Evolutionary conservation across 768 basidiomycete species (phyloP).

Genomic region (Boletellus ananas): DNA sequence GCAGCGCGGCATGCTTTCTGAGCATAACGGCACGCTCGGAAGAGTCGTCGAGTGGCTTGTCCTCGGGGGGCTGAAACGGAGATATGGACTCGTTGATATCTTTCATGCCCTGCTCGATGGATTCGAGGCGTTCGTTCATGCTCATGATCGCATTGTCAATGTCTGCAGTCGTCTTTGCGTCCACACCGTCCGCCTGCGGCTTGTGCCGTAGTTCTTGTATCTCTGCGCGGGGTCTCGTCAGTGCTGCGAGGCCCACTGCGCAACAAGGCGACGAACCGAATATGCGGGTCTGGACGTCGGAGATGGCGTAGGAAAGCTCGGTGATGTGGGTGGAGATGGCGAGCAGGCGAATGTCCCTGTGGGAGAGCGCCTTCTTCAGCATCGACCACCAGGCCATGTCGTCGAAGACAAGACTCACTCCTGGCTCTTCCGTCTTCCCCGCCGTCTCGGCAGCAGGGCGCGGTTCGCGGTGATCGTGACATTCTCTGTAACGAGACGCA

Average conservation of each 20-base stretch:
- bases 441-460: conserved; percentile 38
- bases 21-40: conserved; percentile 43
- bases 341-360: conserved; percentile 70
- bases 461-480: conserved; percentile 62
- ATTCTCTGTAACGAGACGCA: conserved; percentile 51
- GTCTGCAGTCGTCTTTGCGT: conserved; percentile 56
- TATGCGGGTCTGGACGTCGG: conserved; percentile 88
- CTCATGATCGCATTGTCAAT: conserved; percentile 81
- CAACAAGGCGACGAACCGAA: conserved; percentile 53
- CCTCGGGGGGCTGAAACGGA: conserved; percentile 48
- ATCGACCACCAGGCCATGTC: conserved; percentile 25
- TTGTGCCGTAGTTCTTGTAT: conserved; percentile 92
- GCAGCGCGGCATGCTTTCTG: conserved; percentile 70
- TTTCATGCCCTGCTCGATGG: conserved; percentile 69
- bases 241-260: neutral
- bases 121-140: conserved; percentile 75
- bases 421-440: conserved; percentile 55
- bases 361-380: conserved; percentile 24
- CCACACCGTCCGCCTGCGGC: conserved; percentile 56
- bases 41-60: conserved; percentile 47
- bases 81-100: conserved; percentile 61
- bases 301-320: conserved; percentile 80
- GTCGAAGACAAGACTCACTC: conserved; percentile 51
- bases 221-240: conserved; percentile 44
- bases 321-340: conserved; percentile 84